Evolutionary conservation across 2,329 filamentous ascomycete genomes (phyloP), one percentile per base, ranked within the genome.

Genomic region (Myriosclerotinia duriaeana): DNA sequence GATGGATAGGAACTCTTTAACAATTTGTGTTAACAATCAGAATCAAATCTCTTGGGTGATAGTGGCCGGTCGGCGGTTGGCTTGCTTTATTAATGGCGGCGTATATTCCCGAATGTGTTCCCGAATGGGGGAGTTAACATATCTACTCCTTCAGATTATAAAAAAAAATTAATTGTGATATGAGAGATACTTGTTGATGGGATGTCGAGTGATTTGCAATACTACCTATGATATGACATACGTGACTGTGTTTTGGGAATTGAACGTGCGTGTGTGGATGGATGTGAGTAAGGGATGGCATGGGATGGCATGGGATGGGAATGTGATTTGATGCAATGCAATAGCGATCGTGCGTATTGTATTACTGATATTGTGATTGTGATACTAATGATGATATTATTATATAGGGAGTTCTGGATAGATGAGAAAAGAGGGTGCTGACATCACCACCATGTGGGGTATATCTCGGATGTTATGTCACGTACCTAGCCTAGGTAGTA

Each of bases 1-100:
- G 42, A 15, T 48, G n/a, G 42, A 48, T 22, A 17, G 3, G 56
- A 30, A 48, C 30, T 34, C 42, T 36, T 59, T 59, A 46, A 42
- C 20, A 48, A 22, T 59, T 9, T 48, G 42, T 48, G 56, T 22
- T 48, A 36, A 59, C 20, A 59, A 59, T 59, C 42, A 48, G 20
- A 59, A 59, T 48, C 17, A 59, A 59, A 34, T 34, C 30, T 48
- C 20, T 48, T 36, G 56, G 42, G 36, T 59, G 56, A n/a, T 48
- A 59, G 26, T 36, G 42, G 26, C 56, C 26, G 52, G 52, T 59
- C 48, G 42, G 42, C 30, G 56, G 56, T 34, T 36, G 42, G 56
- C 17, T 59, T 36, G 42, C 17, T 48, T 59, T 59, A n/a, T 59
- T 7, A 9, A 22, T 20, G 46, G n/a, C 9, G 56, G 56, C 56